Base-by-base conservation (phyloP, 805 yeast genomes). In the Kluyveromyces lactis region DNA sequence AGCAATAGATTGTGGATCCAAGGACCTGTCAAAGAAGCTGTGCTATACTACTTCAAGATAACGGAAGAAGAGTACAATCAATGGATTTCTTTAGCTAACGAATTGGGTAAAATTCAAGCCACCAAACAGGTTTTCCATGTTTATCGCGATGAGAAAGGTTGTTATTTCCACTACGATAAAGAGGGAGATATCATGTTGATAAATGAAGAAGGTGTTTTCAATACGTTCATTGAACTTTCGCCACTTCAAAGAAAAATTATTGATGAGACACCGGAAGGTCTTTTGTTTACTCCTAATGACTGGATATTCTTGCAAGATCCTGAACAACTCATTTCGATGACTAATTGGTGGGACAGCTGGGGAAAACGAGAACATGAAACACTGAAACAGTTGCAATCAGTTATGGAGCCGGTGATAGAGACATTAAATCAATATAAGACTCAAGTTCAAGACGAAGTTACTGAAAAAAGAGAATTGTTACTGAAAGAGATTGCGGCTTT, bases 1-100 rank as follows among this genome's bases (percentile, higher is more conserved):
- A 81, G 84, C 81, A 95, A 96, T 5, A 68, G 84, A 40, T 55
- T 89, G 13, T 87, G 95, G 92, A 72, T 92, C 2, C 97, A 87
- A 58, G 98, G 98, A 0, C 97, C 97, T 52, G 69, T 53, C 2
- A 67, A 64, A 21, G 79, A 73, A 15, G 73, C 72, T 29, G 47
- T 68, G 4, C 52, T 58, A 15, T 50, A 53, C 18, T 62, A 58
- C 19, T 51, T 72, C 18, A 49, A 57, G 18, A 32, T 64, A n/a
- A 43, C 56, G 3, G 44, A 47, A 10, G 62, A 57, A 2, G 44
- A 58, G 19, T 28, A 58, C 3, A 16, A 38, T 6, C 47, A 50
- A 11, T 65, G 71, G 68, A 42, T 45, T 11, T 38, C 45, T 12
- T 30, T 52, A 12, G 33, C 52, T 4, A 18, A 34, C 16, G 39